Evolutionary conservation across 2,329 filamentous ascomycete genomes (phyloP), one percentile per base, ranked within the genome.

Genomic region (Simplicillium sp.): DNA sequence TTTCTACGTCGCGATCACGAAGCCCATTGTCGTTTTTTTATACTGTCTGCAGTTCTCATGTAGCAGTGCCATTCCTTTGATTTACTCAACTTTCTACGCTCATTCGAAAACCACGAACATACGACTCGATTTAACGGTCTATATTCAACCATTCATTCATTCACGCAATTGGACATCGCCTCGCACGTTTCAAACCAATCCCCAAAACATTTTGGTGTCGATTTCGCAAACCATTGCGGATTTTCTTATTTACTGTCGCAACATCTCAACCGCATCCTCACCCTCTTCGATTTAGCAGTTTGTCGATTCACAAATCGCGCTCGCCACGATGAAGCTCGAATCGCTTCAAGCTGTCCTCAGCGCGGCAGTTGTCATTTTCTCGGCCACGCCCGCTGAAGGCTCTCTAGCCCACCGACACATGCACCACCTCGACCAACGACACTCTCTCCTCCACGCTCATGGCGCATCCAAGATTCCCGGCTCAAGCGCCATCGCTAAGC

Each of bases 261-360:
- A 25, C 9, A 25, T 25, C 20, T 25, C 20, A 25, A 25, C 20
- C 20, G 20, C 20, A 25, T 6, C 20, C 20, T 25, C 20, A 25
- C 20, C 9, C 5, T 25, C 9, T 25, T 25, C 9, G 20, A 25
- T 25, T n/a, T 25, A 25, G 9, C 9, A 25, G 20, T 9, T 25
- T 9, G 20, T 9, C 20, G 20, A 25, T 25, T 9, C 5, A 25
- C 20, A 25, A 25, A 25, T 25, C 20, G 20, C 20, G 6, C 5
- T 25, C 48, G 39, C 46, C 51, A 59, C 54, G 48, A 80, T 80
- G 76, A 79, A 70, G 62, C 54, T 71, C 56, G 62, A 66, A 42
- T 64, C 67, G 44, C 47, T 75, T 45, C 65, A 71, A 48, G 61
- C 67, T 55, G 66, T 66, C 53, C 48, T 77, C 44, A 66, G 66